phyloP scores from a whole-genome alignment of 2,329 filamentous ascomycete species.

The Xylaria sp. region DNA sequence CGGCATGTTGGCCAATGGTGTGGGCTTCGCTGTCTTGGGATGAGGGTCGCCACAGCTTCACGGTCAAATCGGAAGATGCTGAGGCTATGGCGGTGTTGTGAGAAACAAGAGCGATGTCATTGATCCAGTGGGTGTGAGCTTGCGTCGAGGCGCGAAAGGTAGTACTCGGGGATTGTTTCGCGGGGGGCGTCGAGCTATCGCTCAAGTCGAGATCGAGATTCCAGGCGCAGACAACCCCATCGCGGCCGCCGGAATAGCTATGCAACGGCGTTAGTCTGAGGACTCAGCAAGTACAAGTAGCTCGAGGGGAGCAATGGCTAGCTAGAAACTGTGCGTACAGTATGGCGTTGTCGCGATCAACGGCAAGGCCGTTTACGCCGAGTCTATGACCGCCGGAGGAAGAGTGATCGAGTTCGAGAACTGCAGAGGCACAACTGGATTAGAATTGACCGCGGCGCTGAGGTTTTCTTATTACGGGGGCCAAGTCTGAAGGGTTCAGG shows the following conservation, averaged over 20 bases:
- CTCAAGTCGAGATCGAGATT: constrained; percentile 79
- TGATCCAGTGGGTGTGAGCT: constrained; percentile 96
- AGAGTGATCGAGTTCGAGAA: constrained; percentile 68
- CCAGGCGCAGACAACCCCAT: constrained; percentile 97
- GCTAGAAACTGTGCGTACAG: constrained; percentile 70
- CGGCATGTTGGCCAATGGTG: constrained; percentile 90
- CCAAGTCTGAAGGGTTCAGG: not conserved
- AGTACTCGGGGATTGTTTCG: constrained; percentile 60
- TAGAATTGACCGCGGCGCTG: constrained; percentile 30
- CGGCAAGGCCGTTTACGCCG: constrained; percentile 92
- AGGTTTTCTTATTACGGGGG: constrained; percentile 2
- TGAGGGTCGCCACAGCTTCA: constrained; percentile 89
- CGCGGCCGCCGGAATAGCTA: constrained; percentile 94
- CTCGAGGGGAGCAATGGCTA: constrained; percentile 17
- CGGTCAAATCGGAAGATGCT: constrained; percentile 91
- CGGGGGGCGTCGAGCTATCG: constrained; percentile 46
- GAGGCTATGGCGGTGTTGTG: constrained; percentile 84
- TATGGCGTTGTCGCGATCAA: constrained; percentile 84
- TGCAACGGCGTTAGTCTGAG: constrained; percentile 37
- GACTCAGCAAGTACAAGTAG: not conserved
- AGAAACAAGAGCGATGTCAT: constrained; percentile 85
- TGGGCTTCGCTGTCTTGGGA: constrained; percentile 73
- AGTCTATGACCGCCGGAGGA: constrained; percentile 84
- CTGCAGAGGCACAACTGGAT: constrained; percentile 51
- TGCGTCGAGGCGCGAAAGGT: constrained; percentile 71